Conservation (phyloP, 768 basidiomycete genomes). For the Leccinum subgranulosum region DNA sequence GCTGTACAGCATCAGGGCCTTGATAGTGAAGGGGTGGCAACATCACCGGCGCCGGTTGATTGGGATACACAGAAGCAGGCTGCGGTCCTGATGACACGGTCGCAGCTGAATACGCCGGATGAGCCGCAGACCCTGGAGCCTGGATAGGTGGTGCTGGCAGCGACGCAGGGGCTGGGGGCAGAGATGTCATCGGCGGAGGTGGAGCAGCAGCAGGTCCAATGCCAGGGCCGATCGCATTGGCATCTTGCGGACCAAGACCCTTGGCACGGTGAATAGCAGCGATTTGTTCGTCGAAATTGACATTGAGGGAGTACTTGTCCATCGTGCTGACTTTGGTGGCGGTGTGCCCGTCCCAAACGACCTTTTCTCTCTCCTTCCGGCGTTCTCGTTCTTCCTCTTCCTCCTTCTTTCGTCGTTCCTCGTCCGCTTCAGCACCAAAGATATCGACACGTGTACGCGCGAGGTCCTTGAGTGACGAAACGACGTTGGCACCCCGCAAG, state of each 20-base stretch:
- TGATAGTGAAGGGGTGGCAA: slow-evolving; percentile 84
- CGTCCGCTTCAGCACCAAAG: slow-evolving; percentile 92
- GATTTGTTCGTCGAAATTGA: slow-evolving; percentile 97
- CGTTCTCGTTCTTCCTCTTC: slow-evolving; percentile 82
- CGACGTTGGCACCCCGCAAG: slow-evolving; percentile 89
- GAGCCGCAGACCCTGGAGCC: slow-evolving; percentile 36
- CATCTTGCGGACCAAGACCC: slow-evolving; percentile 81
- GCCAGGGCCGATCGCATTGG: slow-evolving; percentile 80
- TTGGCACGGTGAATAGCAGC: slow-evolving; percentile 93
- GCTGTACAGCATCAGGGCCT: slow-evolving; percentile 70
- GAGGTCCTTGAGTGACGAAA: slow-evolving; percentile 87
- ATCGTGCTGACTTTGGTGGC: slow-evolving; percentile 88
- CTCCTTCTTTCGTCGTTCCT: slow-evolving; percentile 81
- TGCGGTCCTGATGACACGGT: slow-evolving; percentile 91
- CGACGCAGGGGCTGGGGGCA: slow-evolving; percentile 69
- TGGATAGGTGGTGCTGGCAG: slow-evolving; percentile 67
- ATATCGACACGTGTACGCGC: slow-evolving; percentile 97
- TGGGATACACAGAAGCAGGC: slow-evolving; percentile 69
- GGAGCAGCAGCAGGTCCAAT: slow-evolving; percentile 81
- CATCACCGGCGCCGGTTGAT: slow-evolving; percentile 67
- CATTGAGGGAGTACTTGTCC: slow-evolving; percentile 90
- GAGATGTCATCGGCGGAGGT: slow-evolving; percentile 54
- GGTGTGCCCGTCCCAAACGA: slow-evolving; percentile 98
- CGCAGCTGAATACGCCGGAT: slow-evolving; percentile 71
- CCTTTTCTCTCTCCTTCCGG: slow-evolving; percentile 88